Conservation (phyloP, 225 moss, liverwort and hornwort species). For the Takakia lepidozioides region DNA sequence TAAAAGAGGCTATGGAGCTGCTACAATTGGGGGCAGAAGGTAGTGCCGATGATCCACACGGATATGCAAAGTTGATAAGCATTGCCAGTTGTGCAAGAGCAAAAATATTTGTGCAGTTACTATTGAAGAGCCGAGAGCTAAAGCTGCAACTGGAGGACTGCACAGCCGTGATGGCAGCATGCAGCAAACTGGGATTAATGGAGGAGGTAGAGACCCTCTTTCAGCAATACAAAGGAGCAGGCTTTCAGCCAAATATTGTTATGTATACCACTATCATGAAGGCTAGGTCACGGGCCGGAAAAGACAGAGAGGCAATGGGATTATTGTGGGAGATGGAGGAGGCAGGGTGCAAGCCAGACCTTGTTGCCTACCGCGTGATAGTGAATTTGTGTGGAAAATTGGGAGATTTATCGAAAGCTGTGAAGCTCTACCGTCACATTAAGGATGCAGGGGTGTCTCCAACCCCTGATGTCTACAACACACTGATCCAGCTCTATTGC, state of each 20-base stretch:
- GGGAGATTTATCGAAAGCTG: constrained; percentile 47
- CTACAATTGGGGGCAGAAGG: constrained; percentile 26
- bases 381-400: constrained; percentile 45
- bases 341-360: constrained; percentile 49
- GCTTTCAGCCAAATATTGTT: constrained; percentile 47
- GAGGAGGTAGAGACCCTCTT: constrained; percentile 40
- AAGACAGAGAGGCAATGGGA: constrained; percentile 35
- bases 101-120: constrained; percentile 17
- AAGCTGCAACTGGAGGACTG: constrained; percentile 36
- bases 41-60: constrained; percentile 21
- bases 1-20: constrained; percentile 35
- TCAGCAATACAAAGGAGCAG: constrained; percentile 19
- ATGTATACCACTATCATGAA: constrained; percentile 56
- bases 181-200: constrained; percentile 55
- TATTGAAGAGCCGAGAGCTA: constrained; percentile 17
- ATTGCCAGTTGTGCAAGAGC: constrained; percentile 47
- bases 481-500: constrained; percentile 47
- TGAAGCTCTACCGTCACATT: constrained; percentile 47
- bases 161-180: constrained; percentile 44
- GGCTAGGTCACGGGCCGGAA: constrained; percentile 52
- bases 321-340: constrained; percentile 55
- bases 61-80: constrained; percentile 42
- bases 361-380: constrained; percentile 58
- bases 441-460: constrained; percentile 52
- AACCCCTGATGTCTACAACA: constrained; percentile 56